Evolutionary conservation across 768 basidiomycete species (phyloP), one percentile per base, ranked within the genome.

Genomic region (Serendipita sp.): DNA sequence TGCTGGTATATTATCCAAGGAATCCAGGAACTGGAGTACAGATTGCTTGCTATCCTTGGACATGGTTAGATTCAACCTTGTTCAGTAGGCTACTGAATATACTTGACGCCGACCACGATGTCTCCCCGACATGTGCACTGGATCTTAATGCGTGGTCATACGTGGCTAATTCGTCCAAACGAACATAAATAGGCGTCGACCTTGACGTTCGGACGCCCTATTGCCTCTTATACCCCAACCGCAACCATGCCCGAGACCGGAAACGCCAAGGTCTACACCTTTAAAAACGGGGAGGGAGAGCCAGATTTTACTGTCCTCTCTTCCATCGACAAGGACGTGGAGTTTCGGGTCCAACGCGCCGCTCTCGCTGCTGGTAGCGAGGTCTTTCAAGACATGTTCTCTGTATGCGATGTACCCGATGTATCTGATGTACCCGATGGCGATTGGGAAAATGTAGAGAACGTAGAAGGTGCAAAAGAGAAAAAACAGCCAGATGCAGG

Each of bases 381-480:
- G 11, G 50, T 64, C 52, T 64, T 64, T 37, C 29, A 34, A 29
- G 64, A 64, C 64, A 64, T 64, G 64, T 64, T 64, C 23, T 23
- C 23, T 23, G 23, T 23, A 23, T 23, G 23, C 23, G 23, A 23
- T 23, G 23, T 23, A 23, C 23, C 23, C 23, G 23, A 23, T 23
- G 23, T 23, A 23, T 23, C 23, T 44, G 34, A 13, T 52, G 37
- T 64, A 3, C 29, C 64, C 37, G 52, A 64, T 15, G 23, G 15
- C 13, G 31, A 31, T 31, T 53, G 52, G 52, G 52, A 13, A 31
- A 31, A 53, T 31, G 29, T 53, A 11, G 52, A 45, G 11, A 0
- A 18, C 44, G 18, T 23, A 45, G 44, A 45, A 13, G 44, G 11
- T 45, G 44, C 13, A 45, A 13, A 45, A 2, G 44, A 45, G 13